These are phyloP conservation scores for Hypoxylon lienhwacheense DNA, from an alignment of 495 filamentous ascomycete species.

Conservation along the genomic window DNA sequence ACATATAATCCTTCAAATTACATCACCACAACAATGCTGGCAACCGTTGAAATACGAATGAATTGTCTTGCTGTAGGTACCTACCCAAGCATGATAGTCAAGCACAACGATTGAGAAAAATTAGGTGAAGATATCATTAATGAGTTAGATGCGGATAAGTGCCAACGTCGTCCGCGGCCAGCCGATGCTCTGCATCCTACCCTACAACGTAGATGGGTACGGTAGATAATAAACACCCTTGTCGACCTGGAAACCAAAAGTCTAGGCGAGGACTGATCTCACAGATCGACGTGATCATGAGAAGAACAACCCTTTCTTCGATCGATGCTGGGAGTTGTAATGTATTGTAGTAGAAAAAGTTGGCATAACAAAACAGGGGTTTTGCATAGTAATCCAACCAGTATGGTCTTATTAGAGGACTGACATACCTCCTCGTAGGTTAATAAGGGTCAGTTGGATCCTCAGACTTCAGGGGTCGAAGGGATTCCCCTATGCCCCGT, in stretches of 20 bases:
- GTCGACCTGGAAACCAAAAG: constrained; percentile 10
- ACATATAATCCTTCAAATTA: constrained; percentile 15
- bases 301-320: not conserved
- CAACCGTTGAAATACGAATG: constrained; percentile 16
- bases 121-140: not conserved
- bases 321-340: constrained; percentile 1
- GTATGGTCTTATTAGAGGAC: not conserved
- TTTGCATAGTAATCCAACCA: constrained; percentile 9
- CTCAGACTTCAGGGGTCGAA: no score
- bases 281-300: constrained; percentile 3
- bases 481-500: no score
- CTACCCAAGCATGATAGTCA: not conserved
- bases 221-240: constrained; percentile 9
- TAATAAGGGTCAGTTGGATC: not conserved
- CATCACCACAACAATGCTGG: constrained; percentile 22
- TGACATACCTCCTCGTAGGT: no score
- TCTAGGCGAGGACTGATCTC: constrained; percentile 9
- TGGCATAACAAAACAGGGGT: not conserved
- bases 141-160: no score
- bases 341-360: not conserved
- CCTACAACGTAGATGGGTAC: not conserved
- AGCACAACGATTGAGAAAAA: constrained; percentile 6
- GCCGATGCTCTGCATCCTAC: constrained; percentile 8
- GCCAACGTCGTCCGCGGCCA: not conserved
- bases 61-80: no score